Evolutionary conservation across 768 basidiomycete species (phyloP), one percentile per base, ranked within the genome.

Genomic region (Pholiota microspora): DNA sequence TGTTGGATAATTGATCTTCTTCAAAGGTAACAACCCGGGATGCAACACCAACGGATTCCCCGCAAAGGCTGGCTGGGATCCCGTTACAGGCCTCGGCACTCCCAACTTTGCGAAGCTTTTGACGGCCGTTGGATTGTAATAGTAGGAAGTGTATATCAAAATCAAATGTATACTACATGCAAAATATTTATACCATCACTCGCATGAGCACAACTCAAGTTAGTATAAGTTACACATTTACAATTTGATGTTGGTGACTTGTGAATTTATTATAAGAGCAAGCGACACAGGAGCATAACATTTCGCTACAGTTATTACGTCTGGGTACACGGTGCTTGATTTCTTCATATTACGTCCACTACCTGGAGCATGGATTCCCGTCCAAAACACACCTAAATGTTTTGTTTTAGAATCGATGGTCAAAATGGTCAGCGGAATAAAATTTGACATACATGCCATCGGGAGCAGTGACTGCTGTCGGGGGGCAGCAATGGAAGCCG

Each of bases 31-130:
- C 31, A 50, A 59, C 49, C 58, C 61, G 15, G 61, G 55, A 27
- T 62, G 58, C 68, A 67, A 62, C 46, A 69, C 69, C 4, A 62
- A 64, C 25, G 71, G 71, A 3, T 72, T 73, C 54, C 66, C 56
- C 18, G 66, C 72, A 57, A 67, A 67, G 21, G 57, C 57, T 12
- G 74, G 74, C 10, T 75, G 74, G 72, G 73, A 74, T 60, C 73
- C 74, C 54, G 73, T 74, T 2, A 73, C 71, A 51, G 71, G 73
- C 15, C 65, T 73, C 24, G 71, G 71, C 7, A 74, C 72, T 21
- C 73, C 71, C 9, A 70, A 73, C 53, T 66, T 73, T 40, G 53
- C 61, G 1, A 57, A 60, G 40, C 58, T 68, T 15, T 54, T 59
- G 48, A 48, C 51, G 8, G 56, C 54, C 28, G 52, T 60, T 7